phyloP scores from a whole-genome alignment of 345 rosid genomes.

The Syzygium grande region DNA sequence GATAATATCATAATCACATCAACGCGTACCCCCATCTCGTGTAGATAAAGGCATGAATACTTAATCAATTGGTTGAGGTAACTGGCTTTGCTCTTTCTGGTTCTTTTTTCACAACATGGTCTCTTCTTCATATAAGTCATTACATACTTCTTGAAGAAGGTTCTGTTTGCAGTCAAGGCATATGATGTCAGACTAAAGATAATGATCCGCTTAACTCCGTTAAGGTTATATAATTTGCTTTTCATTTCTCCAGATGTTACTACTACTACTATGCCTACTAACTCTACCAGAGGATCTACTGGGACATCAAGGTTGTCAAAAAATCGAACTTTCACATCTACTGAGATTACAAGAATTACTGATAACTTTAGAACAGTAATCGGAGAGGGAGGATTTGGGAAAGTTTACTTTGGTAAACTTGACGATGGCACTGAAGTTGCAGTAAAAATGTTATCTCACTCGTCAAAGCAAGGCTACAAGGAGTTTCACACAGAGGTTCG shows the following conservation, averaged over 20 bases:
- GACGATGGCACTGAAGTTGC: slow-evolving; percentile 12
- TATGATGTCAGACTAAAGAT: accelerated
- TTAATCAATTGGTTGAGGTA: not conserved
- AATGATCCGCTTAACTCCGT: accelerated
- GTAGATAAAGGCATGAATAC: not conserved
- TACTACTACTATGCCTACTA: not conserved
- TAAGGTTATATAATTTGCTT: not conserved
- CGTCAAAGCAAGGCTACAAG: slow-evolving; percentile 18
- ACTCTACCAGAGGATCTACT: not conserved
- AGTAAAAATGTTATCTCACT: slow-evolving; percentile 11
- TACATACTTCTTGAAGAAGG: accelerated
- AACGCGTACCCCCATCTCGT: not conserved
- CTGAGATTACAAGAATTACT: slow-evolving; percentile 13
- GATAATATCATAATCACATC: not conserved
- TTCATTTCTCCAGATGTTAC: not conserved
- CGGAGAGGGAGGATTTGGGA: slow-evolving; percentile 22
- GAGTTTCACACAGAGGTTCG: slow-evolving; percentile 21
- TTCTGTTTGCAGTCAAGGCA: not conserved
- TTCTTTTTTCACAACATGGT: not conserved
- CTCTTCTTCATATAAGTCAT: not conserved
- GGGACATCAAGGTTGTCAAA: not conserved
- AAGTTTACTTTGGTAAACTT: slow-evolving; percentile 13
- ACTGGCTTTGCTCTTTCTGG: not conserved
- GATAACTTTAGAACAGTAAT: slow-evolving; percentile 1
- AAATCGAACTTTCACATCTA: slow-evolving; percentile 1